A percentile compares a stretch with the other conserved stretches of the same genome.
These are phyloP conservation scores for Leccinum rimulosum DNA, from an alignment of 768 basidiomycete genomes.

Conservation along the genomic window DNA sequence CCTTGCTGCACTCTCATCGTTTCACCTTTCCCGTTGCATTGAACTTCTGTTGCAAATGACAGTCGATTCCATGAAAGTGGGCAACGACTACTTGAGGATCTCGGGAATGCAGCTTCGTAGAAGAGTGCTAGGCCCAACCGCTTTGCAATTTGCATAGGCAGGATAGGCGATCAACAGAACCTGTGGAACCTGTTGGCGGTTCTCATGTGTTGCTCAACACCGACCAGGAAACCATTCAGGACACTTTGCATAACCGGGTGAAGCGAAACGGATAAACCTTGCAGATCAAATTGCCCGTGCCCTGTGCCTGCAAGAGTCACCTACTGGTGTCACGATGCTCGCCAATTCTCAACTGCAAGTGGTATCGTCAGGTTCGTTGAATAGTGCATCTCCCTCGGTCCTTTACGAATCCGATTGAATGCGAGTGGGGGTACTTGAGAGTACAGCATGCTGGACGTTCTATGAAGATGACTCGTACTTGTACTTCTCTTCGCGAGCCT, in stretches of 20 bases:
- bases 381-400: background rate
- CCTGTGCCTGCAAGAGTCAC: background rate
- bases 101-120: too few relatives aligned
- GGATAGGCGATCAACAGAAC: background rate
- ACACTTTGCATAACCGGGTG: background rate
- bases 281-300: background rate
- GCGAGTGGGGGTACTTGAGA: conserved; percentile 5
- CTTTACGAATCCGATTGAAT: background rate
- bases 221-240: background rate
- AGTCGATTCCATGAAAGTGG: too few relatives aligned
- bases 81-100: background rate
- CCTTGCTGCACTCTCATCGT: background rate
- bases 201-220: background rate
- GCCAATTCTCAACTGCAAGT: background rate
- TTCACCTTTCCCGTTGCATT: background rate
- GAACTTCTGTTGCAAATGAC: background rate
- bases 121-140: background rate
- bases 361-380: background rate
- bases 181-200: background rate
- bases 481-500: conserved; percentile 87
- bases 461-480: conserved; percentile 66
- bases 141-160: background rate
- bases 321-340: background rate
- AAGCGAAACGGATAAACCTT: background rate
- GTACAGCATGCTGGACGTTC: conserved; percentile 4